These are phyloP conservation scores for Ambrosiella xylebori DNA, from an alignment of 2,329 filamentous ascomycete genomes.

Conservation along the genomic window DNA sequence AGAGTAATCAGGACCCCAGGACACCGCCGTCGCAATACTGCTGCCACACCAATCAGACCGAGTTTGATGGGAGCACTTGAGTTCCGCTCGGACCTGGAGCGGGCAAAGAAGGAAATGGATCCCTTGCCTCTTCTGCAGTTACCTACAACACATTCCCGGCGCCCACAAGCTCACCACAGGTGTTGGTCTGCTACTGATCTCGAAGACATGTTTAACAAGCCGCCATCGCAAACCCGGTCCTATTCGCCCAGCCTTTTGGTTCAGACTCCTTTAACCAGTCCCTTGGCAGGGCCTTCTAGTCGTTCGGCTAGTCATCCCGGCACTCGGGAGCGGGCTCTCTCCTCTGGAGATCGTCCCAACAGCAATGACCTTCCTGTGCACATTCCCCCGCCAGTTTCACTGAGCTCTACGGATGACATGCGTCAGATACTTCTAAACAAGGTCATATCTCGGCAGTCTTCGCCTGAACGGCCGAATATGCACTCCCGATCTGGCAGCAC, in stretches of 20 bases:
- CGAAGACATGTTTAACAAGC: constrained; percentile 5
- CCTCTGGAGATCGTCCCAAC: constrained; percentile 24
- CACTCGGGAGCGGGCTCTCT: constrained; percentile 25
- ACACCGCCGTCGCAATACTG: constrained; percentile 44
- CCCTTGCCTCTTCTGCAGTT: constrained; percentile 16
- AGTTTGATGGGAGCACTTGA: constrained; percentile 88
- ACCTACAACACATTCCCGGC: not conserved
- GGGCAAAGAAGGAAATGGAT: constrained; percentile 44
- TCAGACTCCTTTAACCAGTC: not conserved
- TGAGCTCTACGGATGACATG: constrained; percentile 3
- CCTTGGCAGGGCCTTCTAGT: not conserved
- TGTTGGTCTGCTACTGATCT: constrained; percentile 9
- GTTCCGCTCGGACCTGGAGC: constrained; percentile 80
- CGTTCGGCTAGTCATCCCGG: not conserved
- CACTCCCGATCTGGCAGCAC: constrained; percentile 13
- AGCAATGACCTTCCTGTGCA: not conserved
- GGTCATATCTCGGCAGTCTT: not conserved
- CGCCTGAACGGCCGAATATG: constrained; percentile 1
- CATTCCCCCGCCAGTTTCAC: not conserved
- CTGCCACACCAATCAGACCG: constrained; percentile 67
- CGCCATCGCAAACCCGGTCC: not conserved
- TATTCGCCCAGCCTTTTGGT: constrained; percentile 2
- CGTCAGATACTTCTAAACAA: constrained; percentile 1
- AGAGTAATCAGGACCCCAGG: constrained; percentile 55
- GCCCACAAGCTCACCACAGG: constrained; percentile 1